Evolutionary conservation across 192 early-diverging fungal genomes (phyloP), one percentile per base, ranked within the genome.

Genomic region (Chytriomyces confervae): DNA sequence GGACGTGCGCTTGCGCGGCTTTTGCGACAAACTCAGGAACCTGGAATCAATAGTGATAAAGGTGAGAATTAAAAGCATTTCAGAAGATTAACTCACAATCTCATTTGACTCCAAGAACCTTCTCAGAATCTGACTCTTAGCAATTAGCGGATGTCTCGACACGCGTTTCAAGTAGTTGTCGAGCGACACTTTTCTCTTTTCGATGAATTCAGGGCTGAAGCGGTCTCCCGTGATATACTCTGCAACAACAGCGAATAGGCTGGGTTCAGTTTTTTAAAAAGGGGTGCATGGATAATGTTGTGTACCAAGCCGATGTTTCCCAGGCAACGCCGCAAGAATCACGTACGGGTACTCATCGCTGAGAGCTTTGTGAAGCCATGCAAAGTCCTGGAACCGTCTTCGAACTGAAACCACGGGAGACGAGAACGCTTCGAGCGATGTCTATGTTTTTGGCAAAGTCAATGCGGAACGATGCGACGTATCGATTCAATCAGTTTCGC

Each of bases 161-260:
- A 97, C 82, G 51, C 97, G 90, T 69, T 92, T 80, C 63, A 98
- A 80, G 79, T 97, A 97, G 77, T 94, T 88, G 80, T 97, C 93
- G 62, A 99, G 84, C 72, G 87, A 87, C 63, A 84, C 71, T 53
- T 90, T 83, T 44, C 97, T 86, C 84, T 91, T 92, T 71, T 92
- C 91, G 18, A 97, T 90, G 90, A 99, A 99, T 49, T 98, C 96
- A 7, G 88, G 81, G 77, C 91, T 91, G 83, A 99, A 99, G 46
- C 97, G 87, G 82, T 98, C 95, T 6, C 97, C 97, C 23, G 94
- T 97, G 23, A 99, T 84, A 77, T 98, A 99, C 82, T 96, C 95
- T 93, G n/a, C 1, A 45, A 57, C 20, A 20, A 57, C 36, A 36
- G 36, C 36, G 27, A 43, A 66, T 20, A 66, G 13, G 64, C 4